Evolutionary conservation across 352 stramenopile genomes (phyloP), one percentile per base, ranked within the genome.

Genomic region (Phytophthora cactorum): DNA sequence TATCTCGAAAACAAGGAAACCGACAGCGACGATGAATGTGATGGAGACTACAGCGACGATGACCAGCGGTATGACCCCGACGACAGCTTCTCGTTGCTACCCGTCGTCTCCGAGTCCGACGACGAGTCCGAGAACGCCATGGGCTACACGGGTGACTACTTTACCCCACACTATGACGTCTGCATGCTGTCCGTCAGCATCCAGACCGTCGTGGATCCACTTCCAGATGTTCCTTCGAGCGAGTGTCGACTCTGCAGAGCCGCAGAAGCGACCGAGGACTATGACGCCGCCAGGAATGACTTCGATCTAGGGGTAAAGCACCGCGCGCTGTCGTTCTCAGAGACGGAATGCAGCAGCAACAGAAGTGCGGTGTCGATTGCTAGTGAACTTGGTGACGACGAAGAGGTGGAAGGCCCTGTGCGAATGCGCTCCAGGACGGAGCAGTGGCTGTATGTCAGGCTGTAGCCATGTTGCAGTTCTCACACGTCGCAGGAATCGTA

Each of bases 81-180:
- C 28, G 41, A 66, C 38, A 53, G 55, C 50, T 74, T 78, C 29
- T 31, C 47, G 9, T 11, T 57, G 32, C 27, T 78, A 3, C 70
- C 70, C 1, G 34, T 74, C 32, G 57, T 78, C 22, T 66, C 56
- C 27, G 70, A 75, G 52, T 62, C 60, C 38, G 60, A 74, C 56
- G 53, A 63, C 5, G 63, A 69, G 28, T 27, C 15, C 7, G 49
- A 72, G 2, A 56, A 71, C 55, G 53, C 54, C 32, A 22, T 57
- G 39, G 66, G 59, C n/a, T 78, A 78, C 45, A 78, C 66, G 12
- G 36, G 32, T 17, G 66, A 68, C 25, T 66, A 57, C 49, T 78
- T 68, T 46, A 66, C 61, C 4, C 60, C 70, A 5, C 50, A 47
- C 11, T 44, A 75, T 17, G 70, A 78, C 60, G 59, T 78, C 43